Conservation (phyloP, 208 protist genomes). For the Balamuthia mandrillaris region DNA sequence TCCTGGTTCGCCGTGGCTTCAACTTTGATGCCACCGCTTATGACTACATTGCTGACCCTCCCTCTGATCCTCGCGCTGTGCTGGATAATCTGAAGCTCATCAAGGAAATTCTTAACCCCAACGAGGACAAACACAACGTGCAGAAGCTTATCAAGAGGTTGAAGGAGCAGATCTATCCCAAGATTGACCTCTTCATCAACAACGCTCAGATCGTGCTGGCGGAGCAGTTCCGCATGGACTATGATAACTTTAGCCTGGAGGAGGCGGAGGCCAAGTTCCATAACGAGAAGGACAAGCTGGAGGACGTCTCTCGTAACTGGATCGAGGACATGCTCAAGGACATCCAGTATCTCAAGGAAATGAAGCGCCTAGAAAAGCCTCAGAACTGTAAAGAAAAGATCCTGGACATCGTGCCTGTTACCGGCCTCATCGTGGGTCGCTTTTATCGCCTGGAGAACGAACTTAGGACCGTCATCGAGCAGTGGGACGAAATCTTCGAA, state of each 20-base stretch:
- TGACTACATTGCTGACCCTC: not conserved
- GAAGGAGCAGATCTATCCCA: not conserved
- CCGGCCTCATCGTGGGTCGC: constrained; percentile 2
- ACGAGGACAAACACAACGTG: constrained; percentile 10
- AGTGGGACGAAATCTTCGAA: too few species aligned
- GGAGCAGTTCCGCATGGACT: not conserved
- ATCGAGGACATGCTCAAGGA: constrained; percentile 29
- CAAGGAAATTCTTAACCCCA: not conserved
- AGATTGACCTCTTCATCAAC: constrained; percentile 12
- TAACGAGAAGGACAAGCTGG: not conserved
- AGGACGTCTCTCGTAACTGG: not conserved
- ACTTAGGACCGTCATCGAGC: not conserved
- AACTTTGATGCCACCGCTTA: not conserved
- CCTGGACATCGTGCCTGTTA: constrained; percentile 25
- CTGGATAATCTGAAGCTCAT: constrained; percentile 10
- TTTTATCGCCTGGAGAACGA: constrained; percentile 24
- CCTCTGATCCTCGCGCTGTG: not conserved
- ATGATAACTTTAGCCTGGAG: not conserved
- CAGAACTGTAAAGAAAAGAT: constrained; percentile 24
- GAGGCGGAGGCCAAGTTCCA: not conserved
- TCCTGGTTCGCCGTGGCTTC: not conserved
- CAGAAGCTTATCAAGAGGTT: constrained; percentile 8
- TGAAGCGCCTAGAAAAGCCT: constrained; percentile 27
- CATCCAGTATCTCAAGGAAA: not conserved
- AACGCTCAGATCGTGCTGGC: constrained; percentile 7